Conservation (phyloP, 441 rosid genomes). For the Mallotus japonicus region DNA sequence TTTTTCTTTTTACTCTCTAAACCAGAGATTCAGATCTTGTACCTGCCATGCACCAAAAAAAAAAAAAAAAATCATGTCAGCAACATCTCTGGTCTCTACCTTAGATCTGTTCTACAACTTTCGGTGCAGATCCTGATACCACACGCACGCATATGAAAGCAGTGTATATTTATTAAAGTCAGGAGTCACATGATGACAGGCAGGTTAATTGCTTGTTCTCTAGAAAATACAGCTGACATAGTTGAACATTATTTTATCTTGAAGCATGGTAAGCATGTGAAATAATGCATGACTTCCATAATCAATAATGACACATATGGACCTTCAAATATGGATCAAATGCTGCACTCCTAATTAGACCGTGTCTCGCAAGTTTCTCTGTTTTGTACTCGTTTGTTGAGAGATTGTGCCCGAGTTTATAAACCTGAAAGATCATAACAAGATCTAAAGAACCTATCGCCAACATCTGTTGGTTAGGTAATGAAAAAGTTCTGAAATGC, state of each 20-base stretch:
- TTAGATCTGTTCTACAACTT: neutral
- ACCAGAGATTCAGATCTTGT: neutral
- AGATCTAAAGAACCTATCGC: no score
- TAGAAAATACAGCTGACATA: no score
- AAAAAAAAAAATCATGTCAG: neutral
- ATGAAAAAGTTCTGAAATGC: no score
- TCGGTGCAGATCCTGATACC: neutral
- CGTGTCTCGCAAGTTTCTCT: no score
- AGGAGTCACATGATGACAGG: neutral
- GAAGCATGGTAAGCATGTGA: conserved; percentile 2
- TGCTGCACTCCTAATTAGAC: no score
- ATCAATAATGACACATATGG: neutral
- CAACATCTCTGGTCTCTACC: neutral
- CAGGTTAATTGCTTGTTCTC: neutral
- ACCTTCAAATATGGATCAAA: no score
- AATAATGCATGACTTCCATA: neutral
- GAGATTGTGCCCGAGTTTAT: no score
- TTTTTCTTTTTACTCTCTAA: neutral
- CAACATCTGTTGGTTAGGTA: no score
- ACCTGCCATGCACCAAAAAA: neutral
- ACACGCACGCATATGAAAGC: no score
- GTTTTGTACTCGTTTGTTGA: no score
- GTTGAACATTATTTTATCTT: neutral
- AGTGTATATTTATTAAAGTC: neutral
- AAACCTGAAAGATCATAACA: no score